These are phyloP conservation scores for Tolypocladium paradoxum DNA, from an alignment of 2,329 filamentous ascomycete species.

Conservation along the genomic window DNA sequence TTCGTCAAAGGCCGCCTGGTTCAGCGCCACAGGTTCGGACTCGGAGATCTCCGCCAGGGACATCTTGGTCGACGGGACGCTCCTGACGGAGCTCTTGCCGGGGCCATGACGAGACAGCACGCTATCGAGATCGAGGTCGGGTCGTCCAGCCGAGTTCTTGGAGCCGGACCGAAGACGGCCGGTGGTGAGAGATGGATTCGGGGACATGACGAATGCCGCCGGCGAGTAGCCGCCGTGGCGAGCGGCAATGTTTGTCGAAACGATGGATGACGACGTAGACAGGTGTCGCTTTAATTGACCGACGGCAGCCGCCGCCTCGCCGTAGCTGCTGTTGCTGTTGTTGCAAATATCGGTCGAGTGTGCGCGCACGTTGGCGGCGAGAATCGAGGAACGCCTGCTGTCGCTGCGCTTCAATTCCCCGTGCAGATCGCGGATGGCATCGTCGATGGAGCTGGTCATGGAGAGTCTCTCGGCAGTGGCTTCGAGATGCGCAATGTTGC, in stretches of 20 bases:
- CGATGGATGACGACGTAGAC: constrained; percentile 49
- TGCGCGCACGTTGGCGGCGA: constrained; percentile 35
- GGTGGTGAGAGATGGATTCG: constrained; percentile 50
- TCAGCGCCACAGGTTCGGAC: constrained; percentile 41
- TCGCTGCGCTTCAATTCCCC: constrained; percentile 60
- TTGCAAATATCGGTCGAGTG: constrained; percentile 16
- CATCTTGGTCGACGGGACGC: constrained; percentile 33
- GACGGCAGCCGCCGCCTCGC: constrained; percentile 1
- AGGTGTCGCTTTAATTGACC: constrained; percentile 29
- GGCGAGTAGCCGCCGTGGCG: constrained; percentile 62
- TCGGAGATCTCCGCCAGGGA: constrained; percentile 48
- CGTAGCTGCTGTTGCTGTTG: constrained; percentile 1
- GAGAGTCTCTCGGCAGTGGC: constrained; percentile 66
- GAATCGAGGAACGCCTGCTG: constrained; percentile 53
- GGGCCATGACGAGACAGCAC: constrained; percentile 39
- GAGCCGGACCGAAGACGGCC: constrained; percentile 45
- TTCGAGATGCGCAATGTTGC: constrained; percentile 65
- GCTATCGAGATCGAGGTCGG: constrained; percentile 29
- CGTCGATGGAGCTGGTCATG: constrained; percentile 63
- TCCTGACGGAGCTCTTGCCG: constrained; percentile 42
- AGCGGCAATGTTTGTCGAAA: constrained; percentile 57
- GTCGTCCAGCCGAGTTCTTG: constrained; percentile 31
- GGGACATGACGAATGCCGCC: constrained; percentile 56
- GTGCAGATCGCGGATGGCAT: constrained; percentile 65
- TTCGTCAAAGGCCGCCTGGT: constrained; percentile 40